Evolutionary conservation across 495 filamentous ascomycete genomes (phyloP).

Genomic region (Aspergillus egyptiacus): DNA sequence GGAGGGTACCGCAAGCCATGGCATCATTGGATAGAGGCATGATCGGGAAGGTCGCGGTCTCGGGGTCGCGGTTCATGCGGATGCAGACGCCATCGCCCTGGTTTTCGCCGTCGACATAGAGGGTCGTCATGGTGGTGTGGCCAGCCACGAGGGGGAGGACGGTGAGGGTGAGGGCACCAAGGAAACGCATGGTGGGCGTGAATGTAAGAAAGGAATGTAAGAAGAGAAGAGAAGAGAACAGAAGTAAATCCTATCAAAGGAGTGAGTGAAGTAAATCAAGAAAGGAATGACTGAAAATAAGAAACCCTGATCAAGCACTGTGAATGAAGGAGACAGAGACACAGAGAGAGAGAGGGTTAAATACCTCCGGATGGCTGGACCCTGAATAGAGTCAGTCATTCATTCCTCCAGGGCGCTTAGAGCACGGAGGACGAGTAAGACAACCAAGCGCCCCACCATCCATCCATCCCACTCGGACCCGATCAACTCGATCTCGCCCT

Average conservation of each 20-base stretch:
- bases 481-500: too few species aligned
- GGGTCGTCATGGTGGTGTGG: constrained; percentile 62
- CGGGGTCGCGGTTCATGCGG: constrained; percentile 52
- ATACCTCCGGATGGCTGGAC: too few species aligned
- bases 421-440: too few species aligned
- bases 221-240: too few species aligned
- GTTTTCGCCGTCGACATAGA: constrained; percentile 56
- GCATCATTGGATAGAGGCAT: constrained; percentile 46
- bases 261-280: background rate
- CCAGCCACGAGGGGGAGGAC: constrained; percentile 11
- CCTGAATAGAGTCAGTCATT: too few species aligned
- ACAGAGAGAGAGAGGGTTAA: too few species aligned
- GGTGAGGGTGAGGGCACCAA: background rate
- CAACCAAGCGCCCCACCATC: background rate
- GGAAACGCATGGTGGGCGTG: background rate
- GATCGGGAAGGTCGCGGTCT: constrained; percentile 45
- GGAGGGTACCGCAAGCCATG: constrained; percentile 63
- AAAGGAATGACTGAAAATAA: background rate
- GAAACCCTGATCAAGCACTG: too few species aligned
- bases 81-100: constrained; percentile 67
- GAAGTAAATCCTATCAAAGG: constrained; percentile 1
- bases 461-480: too few species aligned
- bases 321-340: too few species aligned
- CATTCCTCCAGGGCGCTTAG: too few species aligned
- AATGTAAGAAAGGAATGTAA: too few species aligned